phyloP scores from a whole-genome alignment of 176 grass and related monocot genomes.

The Aegilops tauschii region DNA sequence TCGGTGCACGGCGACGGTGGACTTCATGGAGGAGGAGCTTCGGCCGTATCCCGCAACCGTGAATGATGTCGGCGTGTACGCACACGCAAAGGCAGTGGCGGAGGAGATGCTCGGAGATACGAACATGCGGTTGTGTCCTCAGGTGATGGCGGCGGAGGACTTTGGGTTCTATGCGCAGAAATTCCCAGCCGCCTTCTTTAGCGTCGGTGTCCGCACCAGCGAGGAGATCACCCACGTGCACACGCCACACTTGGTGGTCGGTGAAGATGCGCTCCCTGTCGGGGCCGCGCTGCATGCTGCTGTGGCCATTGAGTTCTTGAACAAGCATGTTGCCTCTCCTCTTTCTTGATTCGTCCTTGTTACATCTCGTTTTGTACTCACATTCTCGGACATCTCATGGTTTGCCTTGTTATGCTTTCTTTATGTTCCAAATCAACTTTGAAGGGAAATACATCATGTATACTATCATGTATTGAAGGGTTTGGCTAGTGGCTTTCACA shows the following conservation, averaged over 20 bases:
- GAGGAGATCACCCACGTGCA: background rate
- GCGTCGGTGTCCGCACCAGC: background rate
- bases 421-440: no score
- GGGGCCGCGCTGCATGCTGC: constrained; percentile 50
- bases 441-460: no score
- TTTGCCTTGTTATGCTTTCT: no score
- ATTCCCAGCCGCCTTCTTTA: background rate
- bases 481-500: no score
- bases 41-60: background rate
- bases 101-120: background rate
- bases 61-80: background rate
- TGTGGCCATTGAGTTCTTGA: constrained; percentile 57
- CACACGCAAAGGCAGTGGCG: background rate
- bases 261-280: background rate
- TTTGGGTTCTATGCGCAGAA: background rate
- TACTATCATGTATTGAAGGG: no score
- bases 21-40: background rate
- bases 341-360: background rate
- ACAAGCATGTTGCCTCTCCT: background rate
- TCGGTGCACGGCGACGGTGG: background rate
- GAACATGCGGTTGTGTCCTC: background rate
- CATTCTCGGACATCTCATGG: no score
- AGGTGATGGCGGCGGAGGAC: background rate
- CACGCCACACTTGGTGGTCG: background rate
- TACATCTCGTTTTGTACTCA: no score